phyloP scores from a whole-genome alignment of 768 basidiomycete genomes.

The Lactarius tabidus region DNA sequence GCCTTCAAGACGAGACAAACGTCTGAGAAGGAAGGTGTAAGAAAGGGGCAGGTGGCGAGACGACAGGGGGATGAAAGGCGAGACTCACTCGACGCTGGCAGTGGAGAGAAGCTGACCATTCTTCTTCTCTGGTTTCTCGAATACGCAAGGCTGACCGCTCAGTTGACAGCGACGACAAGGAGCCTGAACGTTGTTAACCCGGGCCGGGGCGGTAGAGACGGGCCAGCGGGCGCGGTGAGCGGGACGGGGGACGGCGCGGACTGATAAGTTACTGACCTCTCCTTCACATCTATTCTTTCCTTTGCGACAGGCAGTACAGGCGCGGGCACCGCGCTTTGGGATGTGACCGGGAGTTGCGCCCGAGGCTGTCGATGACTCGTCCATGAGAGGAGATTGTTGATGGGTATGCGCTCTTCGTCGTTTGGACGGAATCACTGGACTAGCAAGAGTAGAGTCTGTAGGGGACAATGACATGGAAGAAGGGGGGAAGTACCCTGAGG shows the following conservation, averaged over 20 bases:
- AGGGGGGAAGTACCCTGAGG: slow-evolving; percentile 16
- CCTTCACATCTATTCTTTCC: slow-evolving; percentile 94
- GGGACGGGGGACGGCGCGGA: slow-evolving; percentile 36
- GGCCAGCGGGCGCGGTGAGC: slow-evolving; percentile 48
- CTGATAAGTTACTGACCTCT: slow-evolving; percentile 52
- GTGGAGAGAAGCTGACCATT: slow-evolving; percentile 52
- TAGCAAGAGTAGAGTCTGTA: slow-evolving; percentile 51
- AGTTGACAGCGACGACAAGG: slow-evolving; percentile 88
- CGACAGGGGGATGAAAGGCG: slow-evolving; percentile 28
- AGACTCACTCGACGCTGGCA: slow-evolving; percentile 69
- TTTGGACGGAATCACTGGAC: slow-evolving; percentile 51
- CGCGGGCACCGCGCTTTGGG: slow-evolving; percentile 85
- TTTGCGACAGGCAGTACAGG: slow-evolving; percentile 85
- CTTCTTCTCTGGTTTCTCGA: slow-evolving; percentile 93
- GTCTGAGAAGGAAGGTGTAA: slow-evolving; percentile 40
- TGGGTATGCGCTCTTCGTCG: slow-evolving; percentile 41
- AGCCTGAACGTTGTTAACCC: slow-evolving; percentile 45
- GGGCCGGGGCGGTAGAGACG: slow-evolving; percentile 72
- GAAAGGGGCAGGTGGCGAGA: slow-evolving; percentile 2
- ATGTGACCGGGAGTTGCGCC: slow-evolving; percentile 49
- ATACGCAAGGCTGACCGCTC: slow-evolving; percentile 74
- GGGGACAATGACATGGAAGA: slow-evolving; percentile 64
- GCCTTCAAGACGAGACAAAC: slow-evolving; percentile 78
- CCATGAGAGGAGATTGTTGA: slow-evolving; percentile 29
- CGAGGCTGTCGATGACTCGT: slow-evolving; percentile 30